Conservation (phyloP, 768 basidiomycete species). For the Russula virescens region DNA sequence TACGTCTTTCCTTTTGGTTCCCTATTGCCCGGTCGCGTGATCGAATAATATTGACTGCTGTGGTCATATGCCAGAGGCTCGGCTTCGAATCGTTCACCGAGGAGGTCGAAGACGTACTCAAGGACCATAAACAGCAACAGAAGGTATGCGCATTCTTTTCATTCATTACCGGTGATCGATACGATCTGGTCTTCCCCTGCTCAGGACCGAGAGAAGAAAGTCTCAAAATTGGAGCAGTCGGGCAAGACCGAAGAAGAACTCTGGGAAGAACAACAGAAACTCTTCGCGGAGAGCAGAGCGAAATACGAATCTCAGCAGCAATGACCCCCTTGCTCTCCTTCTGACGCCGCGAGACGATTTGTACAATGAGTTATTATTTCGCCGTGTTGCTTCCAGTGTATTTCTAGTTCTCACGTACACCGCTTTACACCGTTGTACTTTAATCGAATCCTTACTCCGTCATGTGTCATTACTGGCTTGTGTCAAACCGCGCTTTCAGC, state of each 20-base stretch:
- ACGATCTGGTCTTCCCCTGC: constrained; percentile 15
- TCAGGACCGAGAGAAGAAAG: constrained; percentile 88
- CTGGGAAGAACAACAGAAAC: constrained; percentile 75
- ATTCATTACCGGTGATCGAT: background rate
- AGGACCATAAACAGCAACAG: constrained; percentile 93
- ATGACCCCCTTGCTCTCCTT: constrained; percentile 9
- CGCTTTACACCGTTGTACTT: constrained; percentile 15
- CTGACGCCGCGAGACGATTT: constrained; percentile 9
- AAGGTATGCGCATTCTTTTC: constrained; percentile 54
- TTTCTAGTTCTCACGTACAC: constrained; percentile 15
- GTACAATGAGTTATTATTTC: constrained; percentile 20
- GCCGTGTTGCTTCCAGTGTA: constrained; percentile 14
- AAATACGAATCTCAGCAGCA: constrained; percentile 56
- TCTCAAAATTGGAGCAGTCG: constrained; percentile 80
- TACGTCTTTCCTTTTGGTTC: constrained; percentile 32
- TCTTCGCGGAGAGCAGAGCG: constrained; percentile 89
- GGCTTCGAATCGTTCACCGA: constrained; percentile 89
- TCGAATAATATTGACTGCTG: background rate
- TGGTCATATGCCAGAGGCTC: constrained; percentile 51
- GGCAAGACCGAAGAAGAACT: constrained; percentile 92
- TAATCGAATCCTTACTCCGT: constrained; percentile 28
- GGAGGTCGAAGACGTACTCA: constrained; percentile 88
- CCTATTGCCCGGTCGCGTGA: background rate
- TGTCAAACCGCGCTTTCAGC: constrained; percentile 40
- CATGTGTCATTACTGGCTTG: constrained; percentile 31